phyloP scores from a whole-genome alignment of 495 filamentous ascomycete genomes.

The Penicillium lividum region DNA sequence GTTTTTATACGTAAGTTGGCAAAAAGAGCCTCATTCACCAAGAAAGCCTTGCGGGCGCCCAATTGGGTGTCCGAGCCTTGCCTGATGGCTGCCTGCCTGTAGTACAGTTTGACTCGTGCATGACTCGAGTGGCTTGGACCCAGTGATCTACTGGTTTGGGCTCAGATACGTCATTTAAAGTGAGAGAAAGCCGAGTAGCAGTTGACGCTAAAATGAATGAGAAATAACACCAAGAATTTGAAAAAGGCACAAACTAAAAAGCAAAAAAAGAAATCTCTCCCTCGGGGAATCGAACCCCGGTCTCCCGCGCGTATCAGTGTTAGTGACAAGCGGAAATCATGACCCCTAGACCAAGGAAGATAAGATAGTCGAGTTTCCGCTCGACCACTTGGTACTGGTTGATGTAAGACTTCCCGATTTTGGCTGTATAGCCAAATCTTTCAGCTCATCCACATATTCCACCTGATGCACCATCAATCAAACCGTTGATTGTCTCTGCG shows the following conservation, averaged over 20 bases:
- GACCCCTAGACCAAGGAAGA: conserved; percentile 50
- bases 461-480: too few relatives aligned
- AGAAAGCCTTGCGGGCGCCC: neutral
- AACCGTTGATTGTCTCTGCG: too few relatives aligned
- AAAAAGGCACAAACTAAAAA: conserved; percentile 13
- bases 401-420: neutral
- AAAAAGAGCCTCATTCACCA: conserved; percentile 6
- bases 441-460: neutral
- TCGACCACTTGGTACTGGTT: conserved; percentile 29
- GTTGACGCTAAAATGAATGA: too few relatives aligned
- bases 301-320: conserved; percentile 40
- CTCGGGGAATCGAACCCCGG: conserved; percentile 57
- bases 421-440: neutral
- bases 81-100: neutral
- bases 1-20: neutral
- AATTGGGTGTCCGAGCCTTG: neutral
- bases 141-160: conserved; percentile 1
- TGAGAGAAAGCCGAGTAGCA: neutral
- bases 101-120: conserved; percentile 8
- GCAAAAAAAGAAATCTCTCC: conserved; percentile 35
- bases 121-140: conserved; percentile 1
- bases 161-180: neutral
- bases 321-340: conserved; percentile 57
- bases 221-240: neutral
- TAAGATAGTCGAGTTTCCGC: conserved; percentile 23